These are phyloP conservation scores for Aspergillus latus DNA, from an alignment of 2,329 filamentous ascomycete species.

Conservation along the genomic window DNA sequence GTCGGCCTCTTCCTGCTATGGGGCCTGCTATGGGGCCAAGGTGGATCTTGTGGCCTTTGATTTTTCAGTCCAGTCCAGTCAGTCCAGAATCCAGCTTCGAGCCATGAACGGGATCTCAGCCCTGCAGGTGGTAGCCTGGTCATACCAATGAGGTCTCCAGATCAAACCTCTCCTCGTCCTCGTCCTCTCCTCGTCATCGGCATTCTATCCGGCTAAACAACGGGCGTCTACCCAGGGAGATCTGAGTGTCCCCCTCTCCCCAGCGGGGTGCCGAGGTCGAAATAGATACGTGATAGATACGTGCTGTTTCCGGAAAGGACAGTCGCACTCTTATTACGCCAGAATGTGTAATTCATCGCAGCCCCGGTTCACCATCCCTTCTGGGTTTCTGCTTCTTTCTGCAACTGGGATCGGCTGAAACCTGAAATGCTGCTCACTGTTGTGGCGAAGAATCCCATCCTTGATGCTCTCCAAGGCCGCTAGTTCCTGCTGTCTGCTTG, in stretches of 20 bases:
- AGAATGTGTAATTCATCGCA: not conserved
- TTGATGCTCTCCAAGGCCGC: not conserved
- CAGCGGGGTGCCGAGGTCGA: not conserved
- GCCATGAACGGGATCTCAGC: too few species aligned
- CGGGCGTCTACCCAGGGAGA: not conserved
- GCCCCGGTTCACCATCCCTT: too few species aligned
- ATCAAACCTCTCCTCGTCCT: too few species aligned
- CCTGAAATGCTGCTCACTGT: too few species aligned
- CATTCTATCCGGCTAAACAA: constrained; percentile 3
- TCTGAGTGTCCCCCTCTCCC: not conserved
- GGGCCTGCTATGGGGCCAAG: constrained; percentile 1
- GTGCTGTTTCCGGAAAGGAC: not conserved
- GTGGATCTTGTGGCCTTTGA: not conserved
- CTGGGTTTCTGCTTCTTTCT: too few species aligned
- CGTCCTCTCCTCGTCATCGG: not conserved
- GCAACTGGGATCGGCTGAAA: too few species aligned
- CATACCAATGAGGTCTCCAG: too few species aligned
- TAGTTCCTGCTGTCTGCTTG: not conserved
- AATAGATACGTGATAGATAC: not conserved
- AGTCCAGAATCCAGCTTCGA: too few species aligned
- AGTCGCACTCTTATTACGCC: not conserved
- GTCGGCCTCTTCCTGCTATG: too few species aligned
- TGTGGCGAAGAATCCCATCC: not conserved
- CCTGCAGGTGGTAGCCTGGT: too few species aligned
- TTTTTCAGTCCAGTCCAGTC: not conserved